These are phyloP conservation scores for Actinidia polygama DNA, from an alignment of 179 eudicot species.

Conservation along the genomic window DNA sequence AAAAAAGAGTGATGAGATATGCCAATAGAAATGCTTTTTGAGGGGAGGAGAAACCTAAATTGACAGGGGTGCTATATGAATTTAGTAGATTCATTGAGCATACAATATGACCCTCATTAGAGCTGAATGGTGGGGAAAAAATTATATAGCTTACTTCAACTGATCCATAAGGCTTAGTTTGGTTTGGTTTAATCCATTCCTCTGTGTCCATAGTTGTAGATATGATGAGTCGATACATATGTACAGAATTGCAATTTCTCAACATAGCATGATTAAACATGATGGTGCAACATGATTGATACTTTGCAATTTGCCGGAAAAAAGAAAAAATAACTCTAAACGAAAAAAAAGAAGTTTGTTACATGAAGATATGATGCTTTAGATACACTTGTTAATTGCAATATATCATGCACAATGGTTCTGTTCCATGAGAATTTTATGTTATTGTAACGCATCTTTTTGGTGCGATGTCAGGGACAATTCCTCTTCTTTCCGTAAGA, in stretches of 20 bases:
- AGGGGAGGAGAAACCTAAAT: background rate
- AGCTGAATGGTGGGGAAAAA: background rate
- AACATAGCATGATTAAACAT: background rate
- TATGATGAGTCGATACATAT: background rate
- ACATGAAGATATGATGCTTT: background rate
- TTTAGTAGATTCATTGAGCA: background rate
- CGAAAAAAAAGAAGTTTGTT: background rate
- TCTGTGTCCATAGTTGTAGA: background rate
- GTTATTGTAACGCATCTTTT: too few species aligned
- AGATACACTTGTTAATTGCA: background rate
- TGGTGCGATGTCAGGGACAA: background rate
- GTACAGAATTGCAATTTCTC: background rate
- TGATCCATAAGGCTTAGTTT: background rate
- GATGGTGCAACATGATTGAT: background rate
- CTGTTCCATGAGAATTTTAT: too few species aligned
- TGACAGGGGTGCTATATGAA: background rate
- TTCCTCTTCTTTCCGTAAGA: background rate
- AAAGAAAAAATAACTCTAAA: too few species aligned
- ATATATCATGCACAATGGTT: background rate
- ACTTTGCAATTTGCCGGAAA: background rate
- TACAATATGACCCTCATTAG: background rate
- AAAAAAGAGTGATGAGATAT: too few species aligned
- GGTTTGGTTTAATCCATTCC: background rate
- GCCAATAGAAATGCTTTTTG: too few species aligned
- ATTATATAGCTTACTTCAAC: background rate